Evolutionary conservation across 148 eudicot genomes (phyloP).

Genomic region (Silene latifolia): DNA sequence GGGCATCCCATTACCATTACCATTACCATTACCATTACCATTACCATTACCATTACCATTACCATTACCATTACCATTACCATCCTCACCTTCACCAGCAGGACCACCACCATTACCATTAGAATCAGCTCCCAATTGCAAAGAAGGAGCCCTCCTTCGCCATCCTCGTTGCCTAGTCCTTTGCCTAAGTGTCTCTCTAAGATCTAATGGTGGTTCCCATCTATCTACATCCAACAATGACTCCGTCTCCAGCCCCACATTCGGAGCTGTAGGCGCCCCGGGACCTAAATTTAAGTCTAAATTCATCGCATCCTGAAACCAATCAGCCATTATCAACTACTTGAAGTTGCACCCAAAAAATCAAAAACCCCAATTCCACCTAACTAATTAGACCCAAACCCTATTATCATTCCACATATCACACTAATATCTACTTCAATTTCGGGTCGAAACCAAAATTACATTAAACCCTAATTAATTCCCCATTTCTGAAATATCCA

Average conservation of each 20-base stretch:
- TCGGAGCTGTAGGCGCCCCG: constrained; percentile 34
- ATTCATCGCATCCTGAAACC: constrained; percentile 57
- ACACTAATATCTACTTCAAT: background rate
- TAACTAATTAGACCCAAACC: background rate
- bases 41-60: background rate
- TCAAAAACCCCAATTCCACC: constrained; percentile 1
- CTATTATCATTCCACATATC: background rate
- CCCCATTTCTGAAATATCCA: background rate
- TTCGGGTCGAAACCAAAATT: background rate
- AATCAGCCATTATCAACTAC: constrained; percentile 55
- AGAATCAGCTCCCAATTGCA: constrained; percentile 22
- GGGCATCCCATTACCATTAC: constrained; percentile 35
- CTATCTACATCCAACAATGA: constrained; percentile 45
- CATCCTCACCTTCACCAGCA: no score
- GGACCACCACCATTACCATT: background rate
- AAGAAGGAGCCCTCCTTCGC: constrained; percentile 46
- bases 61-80: background rate
- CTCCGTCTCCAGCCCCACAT: constrained; percentile 32
- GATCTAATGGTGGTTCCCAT: constrained; percentile 38
- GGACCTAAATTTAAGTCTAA: constrained; percentile 91
- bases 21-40: background rate
- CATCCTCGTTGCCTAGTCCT: constrained; percentile 51
- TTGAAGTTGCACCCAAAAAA: background rate
- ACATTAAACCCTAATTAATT: constrained; percentile 14
- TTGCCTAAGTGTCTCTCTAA: constrained; percentile 46